Evolutionary conservation across 179 eudicot species (phyloP).

Genomic region (Nepenthes alata): DNA sequence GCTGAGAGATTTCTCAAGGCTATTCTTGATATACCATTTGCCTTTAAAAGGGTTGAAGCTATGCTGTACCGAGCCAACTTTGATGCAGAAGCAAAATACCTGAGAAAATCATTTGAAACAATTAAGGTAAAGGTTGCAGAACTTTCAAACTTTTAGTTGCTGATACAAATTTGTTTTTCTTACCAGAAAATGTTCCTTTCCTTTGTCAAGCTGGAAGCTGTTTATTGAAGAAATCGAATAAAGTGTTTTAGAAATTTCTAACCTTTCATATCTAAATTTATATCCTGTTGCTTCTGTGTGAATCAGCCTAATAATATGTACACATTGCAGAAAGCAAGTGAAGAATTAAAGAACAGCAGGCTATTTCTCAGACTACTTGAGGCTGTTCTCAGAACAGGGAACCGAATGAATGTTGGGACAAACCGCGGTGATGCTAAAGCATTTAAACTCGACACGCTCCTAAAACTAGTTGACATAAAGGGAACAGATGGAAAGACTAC

Average conservation of each 20-base stretch:
- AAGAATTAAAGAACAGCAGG: constrained; percentile 72
- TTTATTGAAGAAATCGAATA: too few species aligned
- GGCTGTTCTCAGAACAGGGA: constrained; percentile 90
- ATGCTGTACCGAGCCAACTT: constrained; percentile 89
- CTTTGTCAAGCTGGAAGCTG: too few species aligned
- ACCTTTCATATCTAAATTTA: too few species aligned
- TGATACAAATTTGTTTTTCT: too few species aligned
- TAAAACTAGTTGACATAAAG: constrained; percentile 75
- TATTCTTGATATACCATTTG: constrained; percentile 81
- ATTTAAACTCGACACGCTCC: constrained; percentile 78
- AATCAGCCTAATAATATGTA: background rate
- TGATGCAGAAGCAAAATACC: constrained; percentile 65
- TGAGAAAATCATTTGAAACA: constrained; percentile 64
- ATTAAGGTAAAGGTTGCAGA: constrained; percentile 50
- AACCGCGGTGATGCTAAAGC: constrained; percentile 88
- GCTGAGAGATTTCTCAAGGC: constrained; percentile 90
- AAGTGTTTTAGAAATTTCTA: too few species aligned
- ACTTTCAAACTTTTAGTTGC: too few species aligned
- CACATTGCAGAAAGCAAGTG: constrained; percentile 56
- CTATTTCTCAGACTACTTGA: constrained; percentile 89
- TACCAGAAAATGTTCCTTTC: too few species aligned
- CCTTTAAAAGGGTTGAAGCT: constrained; percentile 89
- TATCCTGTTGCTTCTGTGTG: background rate
- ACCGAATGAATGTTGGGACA: constrained; percentile 94
- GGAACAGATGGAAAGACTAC: constrained; percentile 96